Evolutionary conservation across 345 rosid genomes (phyloP), one percentile per base, ranked within the genome.

Genomic region (Populus tremula): DNA sequence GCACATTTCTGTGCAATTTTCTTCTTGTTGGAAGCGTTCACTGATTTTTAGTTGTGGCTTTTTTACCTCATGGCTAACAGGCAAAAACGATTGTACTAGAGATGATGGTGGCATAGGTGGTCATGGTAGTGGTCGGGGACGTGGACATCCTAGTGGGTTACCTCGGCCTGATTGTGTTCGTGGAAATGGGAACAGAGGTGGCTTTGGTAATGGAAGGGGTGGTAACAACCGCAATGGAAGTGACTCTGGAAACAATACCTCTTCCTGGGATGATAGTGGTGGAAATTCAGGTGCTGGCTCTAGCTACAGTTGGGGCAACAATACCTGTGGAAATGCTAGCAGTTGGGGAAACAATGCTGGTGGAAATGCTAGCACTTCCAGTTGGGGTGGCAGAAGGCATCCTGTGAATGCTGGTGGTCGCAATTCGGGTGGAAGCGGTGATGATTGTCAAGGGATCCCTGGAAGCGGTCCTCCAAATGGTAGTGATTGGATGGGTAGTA

Each of bases 391-490:
- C 17, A 3, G 36, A 11, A 16, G 73, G 39, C 23, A 43, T 29
- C 31, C 35, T 14, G 2, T 5, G 56, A 70, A 14, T 14, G 59
- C 21, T 18, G 49, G 47, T 7, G 67, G 49, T 36, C 8, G 67
- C 67, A 36, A 56, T 4, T 56, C 50, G 50, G 45, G 65, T 21
- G 36, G 70, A 23, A 63, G 11, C 27, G 38, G 70, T 10, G 45
- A 36, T n/a, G 67, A 72, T 31, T 54, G 49, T 13, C 63, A 25
- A 16, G 76, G 67, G 36, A 35, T 56, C 14, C 67, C 56, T 12
- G 76, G 76, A 54, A 74, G 77, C 17, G 61, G 41, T 47, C 54
- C 77, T 63, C 23, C 77, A 75, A 50, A 41, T 65, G 71, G 31
- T 5, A 50, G 13, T 38, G 18, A 21, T 65, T 29, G 70, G 78